phyloP scores from a whole-genome alignment of 805 yeast genomes.

The Alloascoidea africana region DNA sequence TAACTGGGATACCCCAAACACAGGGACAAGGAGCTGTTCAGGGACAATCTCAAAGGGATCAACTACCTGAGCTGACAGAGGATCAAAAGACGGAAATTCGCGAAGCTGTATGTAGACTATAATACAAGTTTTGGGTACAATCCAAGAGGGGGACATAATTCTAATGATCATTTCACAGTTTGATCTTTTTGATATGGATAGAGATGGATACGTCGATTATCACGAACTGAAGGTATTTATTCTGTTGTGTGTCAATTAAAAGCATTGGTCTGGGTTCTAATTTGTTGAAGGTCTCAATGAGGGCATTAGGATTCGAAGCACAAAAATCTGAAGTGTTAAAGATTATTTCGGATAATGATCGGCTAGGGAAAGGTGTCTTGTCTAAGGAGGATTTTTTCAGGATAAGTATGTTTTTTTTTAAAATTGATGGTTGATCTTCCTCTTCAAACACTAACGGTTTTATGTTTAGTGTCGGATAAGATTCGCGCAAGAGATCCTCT shows the following conservation, averaged over 20 bases:
- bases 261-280: not conserved
- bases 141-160: not conserved
- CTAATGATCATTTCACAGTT: slow-evolving; percentile 23
- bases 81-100: slow-evolving; percentile 86
- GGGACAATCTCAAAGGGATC: no score
- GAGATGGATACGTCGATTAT: slow-evolving; percentile 79
- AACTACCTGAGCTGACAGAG: slow-evolving; percentile 66
- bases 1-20: no score
- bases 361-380: slow-evolving; percentile 57
- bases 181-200: slow-evolving; percentile 80
- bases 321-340: slow-evolving; percentile 67
- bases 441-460: slow-evolving; percentile 2
- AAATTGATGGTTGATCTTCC: slow-evolving; percentile 12
- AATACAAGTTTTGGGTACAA: no score
- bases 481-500: slow-evolving; percentile 83
- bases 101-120: slow-evolving; percentile 65
- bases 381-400: slow-evolving; percentile 71
- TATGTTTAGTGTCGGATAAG: slow-evolving; percentile 47
- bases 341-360: slow-evolving; percentile 67
- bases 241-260: not conserved
- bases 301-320: slow-evolving; percentile 88
- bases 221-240: slow-evolving; percentile 56
- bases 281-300: slow-evolving; percentile 48
- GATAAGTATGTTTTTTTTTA: slow-evolving; percentile 31
- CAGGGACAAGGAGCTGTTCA: no score